Base-by-base conservation (phyloP, 2,329 filamentous ascomycete genomes). In the Tolypocladium endophyticum region DNA sequence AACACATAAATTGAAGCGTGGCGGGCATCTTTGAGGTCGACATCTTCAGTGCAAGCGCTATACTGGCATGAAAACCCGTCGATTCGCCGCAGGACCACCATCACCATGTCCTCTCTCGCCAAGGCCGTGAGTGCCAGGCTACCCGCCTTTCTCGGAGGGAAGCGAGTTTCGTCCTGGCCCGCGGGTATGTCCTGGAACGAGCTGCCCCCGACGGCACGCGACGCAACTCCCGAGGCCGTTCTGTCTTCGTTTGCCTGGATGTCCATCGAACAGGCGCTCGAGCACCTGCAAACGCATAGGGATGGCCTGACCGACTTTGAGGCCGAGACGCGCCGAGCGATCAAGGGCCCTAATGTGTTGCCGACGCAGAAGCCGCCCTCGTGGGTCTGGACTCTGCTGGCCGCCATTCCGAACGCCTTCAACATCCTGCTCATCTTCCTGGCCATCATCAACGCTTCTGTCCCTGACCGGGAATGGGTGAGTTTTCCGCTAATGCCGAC, bases 401-500 rank as follows among this genome's bases (percentile, higher is more conserved):
- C 59, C 45, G 63, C 67, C 36, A 65, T 69, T 28, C 67, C 66
- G 0, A 69, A 69, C 50, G 65, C 67, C 0, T 69, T 69, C 61
- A 69, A 69, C 33, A 23, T 68, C 3, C 55, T 69, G 55, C 61
- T 69, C 30, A 58, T 63, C 9, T 62, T 64, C 57, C 58, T 69
- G 38, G 67, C 67, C 47, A 65, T 69, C 39, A 65, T 69, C 59
- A 67, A 64, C 53, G 62, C 63, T 39, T 60, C 65, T 1, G 63
- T 66, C 20, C 66, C 67, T 4, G 62, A 61, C 20, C 52, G 60
- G 16, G 58, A 60, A 18, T 65, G 60, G 60, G 63, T 65, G 60
- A 45, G 62, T 57, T 9, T n/a, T 25, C 12, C 4, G 0, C 25
- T 47, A 6, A 4, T 4, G 23, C 33, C 45, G 14, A 7, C 33